These are phyloP conservation scores for Bolboschoenus planiculmis DNA, from an alignment of 176 grass and related monocot genomes.

Conservation along the genomic window DNA sequence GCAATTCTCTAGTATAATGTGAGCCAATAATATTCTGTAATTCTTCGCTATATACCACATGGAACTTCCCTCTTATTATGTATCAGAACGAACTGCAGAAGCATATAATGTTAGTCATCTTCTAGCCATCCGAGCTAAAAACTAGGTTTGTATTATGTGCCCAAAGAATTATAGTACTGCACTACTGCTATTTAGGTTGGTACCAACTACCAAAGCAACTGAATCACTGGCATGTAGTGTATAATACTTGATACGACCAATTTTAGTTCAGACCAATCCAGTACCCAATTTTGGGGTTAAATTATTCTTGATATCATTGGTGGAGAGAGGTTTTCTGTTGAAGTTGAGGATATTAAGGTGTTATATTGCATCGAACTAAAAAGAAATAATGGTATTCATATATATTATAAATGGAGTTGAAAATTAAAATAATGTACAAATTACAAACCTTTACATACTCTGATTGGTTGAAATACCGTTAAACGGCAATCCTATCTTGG, in stretches of 20 bases:
- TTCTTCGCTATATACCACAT: not conserved
- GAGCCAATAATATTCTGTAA: not conserved
- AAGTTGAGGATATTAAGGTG: not conserved
- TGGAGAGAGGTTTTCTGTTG: not conserved
- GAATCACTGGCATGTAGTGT: not conserved
- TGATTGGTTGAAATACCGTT: constrained; percentile 26
- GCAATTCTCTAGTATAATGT: not conserved
- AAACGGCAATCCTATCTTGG: constrained; percentile 29
- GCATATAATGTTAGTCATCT: not conserved
- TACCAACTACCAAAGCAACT: not conserved
- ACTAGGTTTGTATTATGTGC: not conserved
- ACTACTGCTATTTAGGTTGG: not conserved
- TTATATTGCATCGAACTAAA: not conserved
- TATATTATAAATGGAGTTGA: not conserved
- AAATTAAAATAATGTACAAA: constrained; percentile 2
- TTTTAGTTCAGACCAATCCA: not conserved
- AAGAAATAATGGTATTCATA: not conserved
- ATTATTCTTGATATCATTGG: not conserved
- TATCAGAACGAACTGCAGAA: not conserved
- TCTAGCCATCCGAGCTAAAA: not conserved
- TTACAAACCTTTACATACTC: constrained; percentile 28
- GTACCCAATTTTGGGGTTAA: not conserved
- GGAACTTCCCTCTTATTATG: not conserved
- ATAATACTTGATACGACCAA: not conserved
- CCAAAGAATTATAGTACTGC: not conserved